Percentiles rank a stretch among this genome's conserved stretches.
Conservation (phyloP, 257 asterid species). For the Solanum sparsipilum region DNA sequence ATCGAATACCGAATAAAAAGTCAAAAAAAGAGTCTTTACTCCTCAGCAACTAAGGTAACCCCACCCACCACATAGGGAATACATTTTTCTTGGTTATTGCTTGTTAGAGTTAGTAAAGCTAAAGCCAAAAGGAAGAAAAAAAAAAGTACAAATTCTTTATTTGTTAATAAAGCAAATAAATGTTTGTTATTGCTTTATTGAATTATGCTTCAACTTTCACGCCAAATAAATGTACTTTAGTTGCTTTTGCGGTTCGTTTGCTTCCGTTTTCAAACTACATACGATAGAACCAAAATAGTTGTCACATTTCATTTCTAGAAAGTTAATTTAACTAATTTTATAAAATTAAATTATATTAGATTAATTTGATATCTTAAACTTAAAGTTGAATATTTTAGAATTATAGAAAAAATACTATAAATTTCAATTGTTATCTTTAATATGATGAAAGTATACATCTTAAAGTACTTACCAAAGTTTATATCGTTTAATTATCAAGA, state of each 20-base stretch:
- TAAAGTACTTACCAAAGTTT: too few species aligned
- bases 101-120: background rate
- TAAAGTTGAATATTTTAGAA: too few species aligned
- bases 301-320: fast-evolving
- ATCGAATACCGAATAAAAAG: too few species aligned
- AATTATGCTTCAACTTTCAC: background rate
- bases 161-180: background rate
- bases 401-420: too few species aligned
- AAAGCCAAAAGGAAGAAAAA: background rate
- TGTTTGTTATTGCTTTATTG: background rate
- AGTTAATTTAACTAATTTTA: too few species aligned
- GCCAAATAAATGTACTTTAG: background rate
- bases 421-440: too few species aligned
- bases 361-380: too few species aligned
- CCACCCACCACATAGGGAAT: too few species aligned
- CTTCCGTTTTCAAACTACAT: background rate
- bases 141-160: background rate
- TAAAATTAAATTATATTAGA: too few species aligned
- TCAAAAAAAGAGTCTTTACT: background rate
- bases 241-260: background rate
- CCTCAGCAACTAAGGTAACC: background rate
- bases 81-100: background rate
- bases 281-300: background rate
- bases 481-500: too few species aligned
- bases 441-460: too few species aligned